Conservation (phyloP, 192 early-diverging fungal genomes). For the Fimicolochytrium jonesii region DNA sequence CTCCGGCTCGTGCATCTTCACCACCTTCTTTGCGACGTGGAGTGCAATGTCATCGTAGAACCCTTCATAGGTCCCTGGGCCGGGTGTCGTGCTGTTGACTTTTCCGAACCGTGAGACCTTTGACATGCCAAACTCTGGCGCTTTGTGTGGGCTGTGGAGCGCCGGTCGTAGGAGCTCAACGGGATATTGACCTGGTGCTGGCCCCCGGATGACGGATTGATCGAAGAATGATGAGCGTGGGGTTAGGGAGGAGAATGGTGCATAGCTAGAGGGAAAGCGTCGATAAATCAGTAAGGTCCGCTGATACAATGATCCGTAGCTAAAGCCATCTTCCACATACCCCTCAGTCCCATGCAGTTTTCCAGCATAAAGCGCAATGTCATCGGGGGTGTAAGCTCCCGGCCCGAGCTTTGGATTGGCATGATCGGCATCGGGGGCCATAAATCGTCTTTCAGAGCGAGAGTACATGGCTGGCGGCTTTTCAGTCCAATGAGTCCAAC, state of each 20-base stretch:
- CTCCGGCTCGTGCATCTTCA: slow-evolving; percentile 4
- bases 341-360: slow-evolving; percentile 42
- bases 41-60: neutral
- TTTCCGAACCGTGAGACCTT: slow-evolving; percentile 35
- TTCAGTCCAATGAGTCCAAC: no score
- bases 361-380: slow-evolving; percentile 34
- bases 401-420: slow-evolving; percentile 54
- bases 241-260: slow-evolving; percentile 48
- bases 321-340: slow-evolving; percentile 14
- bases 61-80: slow-evolving; percentile 43
- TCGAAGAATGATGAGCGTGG: slow-evolving; percentile 48
- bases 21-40: neutral
- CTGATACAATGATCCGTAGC: no score
- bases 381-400: slow-evolving; percentile 49
- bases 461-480: slow-evolving; percentile 54
- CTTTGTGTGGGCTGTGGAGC: slow-evolving; percentile 34
- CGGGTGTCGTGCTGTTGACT: slow-evolving; percentile 26
- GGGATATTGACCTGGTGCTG: slow-evolving; percentile 47
- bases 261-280: slow-evolving; percentile 34
- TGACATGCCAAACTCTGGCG: slow-evolving; percentile 45
- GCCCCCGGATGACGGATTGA: slow-evolving; percentile 31
- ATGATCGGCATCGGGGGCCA: slow-evolving; percentile 41
- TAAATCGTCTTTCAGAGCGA: slow-evolving; percentile 43
- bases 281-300: neutral
- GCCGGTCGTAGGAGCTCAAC: slow-evolving; percentile 20